Percentiles rank a stretch among this genome's conserved stretches.
Conservation (phyloP, 257 asterid species). For the Gardenia jasminoides region DNA sequence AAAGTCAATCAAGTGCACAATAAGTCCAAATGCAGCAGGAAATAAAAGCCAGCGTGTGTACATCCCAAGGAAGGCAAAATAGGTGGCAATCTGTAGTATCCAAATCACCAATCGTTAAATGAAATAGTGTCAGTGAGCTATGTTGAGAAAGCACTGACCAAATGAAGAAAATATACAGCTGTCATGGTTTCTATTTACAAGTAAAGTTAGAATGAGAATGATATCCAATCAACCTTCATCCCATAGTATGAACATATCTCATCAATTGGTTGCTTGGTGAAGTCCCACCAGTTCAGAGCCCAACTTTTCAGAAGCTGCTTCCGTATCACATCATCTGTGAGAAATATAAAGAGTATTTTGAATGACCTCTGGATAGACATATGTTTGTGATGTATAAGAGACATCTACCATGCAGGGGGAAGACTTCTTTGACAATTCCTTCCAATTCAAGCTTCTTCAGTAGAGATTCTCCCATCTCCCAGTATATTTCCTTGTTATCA, state of each 20-base stretch:
- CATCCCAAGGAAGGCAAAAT: conserved; percentile 91
- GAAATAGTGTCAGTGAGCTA: neutral
- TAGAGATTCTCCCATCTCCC: conserved; percentile 75
- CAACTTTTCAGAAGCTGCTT: conserved; percentile 84
- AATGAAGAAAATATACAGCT: neutral
- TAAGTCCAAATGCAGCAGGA: conserved; percentile 82
- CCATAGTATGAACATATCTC: conserved; percentile 86
- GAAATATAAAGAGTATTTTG: conserved; percentile 10
- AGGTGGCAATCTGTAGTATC: conserved; percentile 72
- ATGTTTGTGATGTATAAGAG: conserved; percentile 20
- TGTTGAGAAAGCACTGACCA: neutral
- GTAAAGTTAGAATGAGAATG: neutral
- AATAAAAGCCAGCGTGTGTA: conserved; percentile 89
- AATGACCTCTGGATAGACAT: conserved; percentile 6
- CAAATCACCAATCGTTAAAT: neutral
- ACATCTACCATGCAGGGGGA: conserved; percentile 79
- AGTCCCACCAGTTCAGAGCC: conserved; percentile 93
- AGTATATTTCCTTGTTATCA: conserved; percentile 44
- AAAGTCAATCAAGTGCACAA: conserved; percentile 72
- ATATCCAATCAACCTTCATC: conserved; percentile 51
- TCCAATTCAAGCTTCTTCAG: conserved; percentile 51
- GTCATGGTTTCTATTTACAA: neutral
- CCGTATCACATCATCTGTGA: conserved; percentile 69
- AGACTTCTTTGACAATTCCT: conserved; percentile 73
- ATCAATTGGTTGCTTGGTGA: conserved; percentile 86